Evolutionary conservation across 2,329 filamentous ascomycete species (phyloP).

Genomic region (Botryosphaeria dothidea): DNA sequence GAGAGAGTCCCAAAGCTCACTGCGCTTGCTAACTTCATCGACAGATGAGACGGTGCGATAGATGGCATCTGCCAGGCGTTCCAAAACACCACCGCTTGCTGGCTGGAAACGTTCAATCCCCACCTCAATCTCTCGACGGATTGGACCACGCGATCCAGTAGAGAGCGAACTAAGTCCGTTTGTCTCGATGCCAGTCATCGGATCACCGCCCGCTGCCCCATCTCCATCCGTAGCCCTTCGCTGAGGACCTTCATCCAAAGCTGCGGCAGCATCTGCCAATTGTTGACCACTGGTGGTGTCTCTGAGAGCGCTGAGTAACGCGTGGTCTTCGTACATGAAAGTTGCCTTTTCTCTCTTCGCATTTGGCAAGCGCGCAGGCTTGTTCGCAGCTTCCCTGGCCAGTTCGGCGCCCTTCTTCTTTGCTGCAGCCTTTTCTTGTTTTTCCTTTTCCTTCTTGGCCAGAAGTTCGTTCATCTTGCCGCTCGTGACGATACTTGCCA

Average conservation of each 20-base stretch:
- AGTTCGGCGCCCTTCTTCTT: conserved; percentile 54
- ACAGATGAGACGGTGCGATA: conserved; percentile 82
- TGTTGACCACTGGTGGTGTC: conserved; percentile 49
- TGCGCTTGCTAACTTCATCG: conserved; percentile 80
- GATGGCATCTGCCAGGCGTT: conserved; percentile 80
- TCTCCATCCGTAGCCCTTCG: conserved; percentile 39
- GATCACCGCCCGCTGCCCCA: conserved; percentile 27
- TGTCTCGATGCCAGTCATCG: conserved; percentile 28
- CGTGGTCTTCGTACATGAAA: conserved; percentile 73
- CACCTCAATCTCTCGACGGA: conserved; percentile 68
- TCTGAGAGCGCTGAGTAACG: conserved; percentile 55
- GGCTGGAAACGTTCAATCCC: conserved; percentile 72
- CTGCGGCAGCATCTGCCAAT: conserved; percentile 53
- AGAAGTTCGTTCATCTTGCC: conserved; percentile 81
- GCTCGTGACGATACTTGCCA: conserved; percentile 80
- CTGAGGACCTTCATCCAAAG: conserved; percentile 49
- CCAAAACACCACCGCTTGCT: conserved; percentile 69
- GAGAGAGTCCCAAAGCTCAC: conserved; percentile 86
- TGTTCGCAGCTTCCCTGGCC: conserved; percentile 62
- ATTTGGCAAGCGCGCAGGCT: conserved; percentile 66
- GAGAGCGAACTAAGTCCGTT: conserved; percentile 26
- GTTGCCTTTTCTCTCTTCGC: conserved; percentile 67
- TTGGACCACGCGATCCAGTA: conserved; percentile 29
- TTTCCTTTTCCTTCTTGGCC: conserved; percentile 80
- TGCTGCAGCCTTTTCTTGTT: conserved; percentile 62